phyloP scores from a whole-genome alignment of 2,329 filamentous ascomycete species.

The Alternaria sp. region DNA sequence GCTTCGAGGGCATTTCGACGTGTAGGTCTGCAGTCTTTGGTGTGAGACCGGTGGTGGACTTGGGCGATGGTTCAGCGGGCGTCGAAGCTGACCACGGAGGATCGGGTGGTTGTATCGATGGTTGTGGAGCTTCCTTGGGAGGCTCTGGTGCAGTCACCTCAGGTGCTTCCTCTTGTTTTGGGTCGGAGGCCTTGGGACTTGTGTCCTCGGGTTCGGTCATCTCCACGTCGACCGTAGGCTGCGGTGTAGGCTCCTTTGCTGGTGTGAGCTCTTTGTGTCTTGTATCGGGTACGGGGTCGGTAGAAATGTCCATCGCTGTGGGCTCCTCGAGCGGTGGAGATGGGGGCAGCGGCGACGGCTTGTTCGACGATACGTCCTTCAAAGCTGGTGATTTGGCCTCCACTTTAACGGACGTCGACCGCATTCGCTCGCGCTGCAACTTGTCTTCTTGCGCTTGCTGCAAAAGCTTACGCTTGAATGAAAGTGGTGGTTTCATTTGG shows the following conservation, averaged over 20 bases:
- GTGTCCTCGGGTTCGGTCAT: slow-evolving; percentile 26
- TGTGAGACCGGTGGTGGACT: slow-evolving; percentile 12
- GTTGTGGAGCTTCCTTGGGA: slow-evolving; percentile 31
- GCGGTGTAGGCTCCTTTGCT: slow-evolving; percentile 29
- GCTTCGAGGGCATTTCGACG: slow-evolving; percentile 39
- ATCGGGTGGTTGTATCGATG: slow-evolving; percentile 42
- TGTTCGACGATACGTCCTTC: slow-evolving; percentile 41
- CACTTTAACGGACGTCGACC: slow-evolving; percentile 45
- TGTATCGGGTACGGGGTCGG: slow-evolving; percentile 24
- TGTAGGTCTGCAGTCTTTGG: slow-evolving; percentile 32
- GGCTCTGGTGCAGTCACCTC: slow-evolving; percentile 32
- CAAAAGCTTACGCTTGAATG: slow-evolving; percentile 48
- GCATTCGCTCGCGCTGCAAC: slow-evolving; percentile 44
- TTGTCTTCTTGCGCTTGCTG: slow-evolving; percentile 48
- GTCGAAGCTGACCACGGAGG: slow-evolving; percentile 38
- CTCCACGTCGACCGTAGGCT: slow-evolving; percentile 21
- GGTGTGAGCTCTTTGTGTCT: slow-evolving; percentile 31
- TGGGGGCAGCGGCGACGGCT: slow-evolving; percentile 38
- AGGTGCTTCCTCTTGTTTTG: slow-evolving; percentile 39
- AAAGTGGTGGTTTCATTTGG: slow-evolving; percentile 40
- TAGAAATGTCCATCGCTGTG: slow-evolving; percentile 35
- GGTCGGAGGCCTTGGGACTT: slow-evolving; percentile 18
- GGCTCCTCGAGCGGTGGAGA: slow-evolving; percentile 34
- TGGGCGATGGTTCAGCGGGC: slow-evolving; percentile 20
- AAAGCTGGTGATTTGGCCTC: slow-evolving; percentile 42